Evolutionary conservation across 169 alveolate genomes (phyloP), one percentile per base, ranked within the genome.

Genomic region (Eimeria maxima): DNA sequence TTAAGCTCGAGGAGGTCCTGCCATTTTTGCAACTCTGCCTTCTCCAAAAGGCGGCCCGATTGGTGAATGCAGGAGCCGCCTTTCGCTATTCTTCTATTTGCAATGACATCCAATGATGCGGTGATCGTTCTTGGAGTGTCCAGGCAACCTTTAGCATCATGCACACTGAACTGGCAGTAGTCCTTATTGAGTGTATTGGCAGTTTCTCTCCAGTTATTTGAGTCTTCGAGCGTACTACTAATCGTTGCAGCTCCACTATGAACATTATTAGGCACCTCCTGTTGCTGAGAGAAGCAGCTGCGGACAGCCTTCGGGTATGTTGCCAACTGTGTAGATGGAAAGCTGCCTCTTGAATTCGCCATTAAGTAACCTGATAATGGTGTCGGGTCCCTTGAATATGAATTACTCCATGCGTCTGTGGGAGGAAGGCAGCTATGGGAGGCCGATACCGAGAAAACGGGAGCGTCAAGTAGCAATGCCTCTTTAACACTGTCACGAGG

Each of bases 21-120:
- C 89, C 89, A 80, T 47, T 50, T 45, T n/a, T 80, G 89, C 89
- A 80, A 45, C 89, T 80, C 89, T 47, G 67, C 60, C 45, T 8
- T 45, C 42, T 16, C 22, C n/a, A 27, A 47, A 45, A 10, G 89
- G 69, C 67, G 6, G 22, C 69, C 60, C 63, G 69, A 50, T 4
- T 4, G 69, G 24, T 0, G 60, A 38, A 27, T 1, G 27, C 29
- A 45, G 27, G 69, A 80, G 22, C 69, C 69, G 10, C 67, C 69
- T 8, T 14, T 0, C 45, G n/a, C 22, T 45, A 10, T 45, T 0
- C 24, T 13, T 4, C 57, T 80, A 24, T 24, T 45, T 27, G 89
- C 24, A 6, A 38, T 7, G 69, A 4, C 50, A 3, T n/a, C 45
- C 69, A 47, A 24, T 0, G 89, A 16, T 24, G 45, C 20, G 45